Conservation (phyloP, 257 asterid species). For the Salvia hispanica region DNA sequence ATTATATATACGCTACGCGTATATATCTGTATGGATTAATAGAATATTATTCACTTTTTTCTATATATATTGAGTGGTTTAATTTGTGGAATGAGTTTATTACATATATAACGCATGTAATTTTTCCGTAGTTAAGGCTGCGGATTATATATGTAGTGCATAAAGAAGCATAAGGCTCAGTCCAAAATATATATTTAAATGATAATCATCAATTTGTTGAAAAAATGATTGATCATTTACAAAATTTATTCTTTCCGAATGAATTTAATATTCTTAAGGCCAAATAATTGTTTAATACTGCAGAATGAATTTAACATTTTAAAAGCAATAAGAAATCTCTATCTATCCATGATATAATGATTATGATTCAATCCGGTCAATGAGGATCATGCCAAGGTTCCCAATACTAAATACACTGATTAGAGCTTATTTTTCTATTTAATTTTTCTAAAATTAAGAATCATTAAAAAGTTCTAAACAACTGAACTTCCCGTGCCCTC, state of each 20-base stretch:
- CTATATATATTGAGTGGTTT: too few species aligned
- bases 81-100: too few species aligned
- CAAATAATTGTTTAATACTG: neutral
- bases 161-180: neutral
- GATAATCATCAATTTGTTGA: neutral
- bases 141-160: too few species aligned
- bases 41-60: neutral
- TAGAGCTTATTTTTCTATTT: neutral
- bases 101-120: too few species aligned
- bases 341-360: constrained; percentile 25
- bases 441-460: neutral
- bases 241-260: neutral
- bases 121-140: too few species aligned
- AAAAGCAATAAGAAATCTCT: constrained; percentile 16
- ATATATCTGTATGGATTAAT: too few species aligned
- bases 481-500: constrained; percentile 28
- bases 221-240: constrained; percentile 15
- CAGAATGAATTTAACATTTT: constrained; percentile 1
- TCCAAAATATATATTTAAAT: neutral
- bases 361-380: constrained; percentile 33
- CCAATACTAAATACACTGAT: constrained; percentile 5
- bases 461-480: constrained; percentile 10
- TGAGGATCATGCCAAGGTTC: constrained; percentile 26
- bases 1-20: too few species aligned
- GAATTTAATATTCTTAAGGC: neutral